A percentile compares a stretch with the other conserved stretches of the same genome.
phyloP scores from a whole-genome alignment of 768 basidiomycete genomes.

The Suillus luteus region DNA sequence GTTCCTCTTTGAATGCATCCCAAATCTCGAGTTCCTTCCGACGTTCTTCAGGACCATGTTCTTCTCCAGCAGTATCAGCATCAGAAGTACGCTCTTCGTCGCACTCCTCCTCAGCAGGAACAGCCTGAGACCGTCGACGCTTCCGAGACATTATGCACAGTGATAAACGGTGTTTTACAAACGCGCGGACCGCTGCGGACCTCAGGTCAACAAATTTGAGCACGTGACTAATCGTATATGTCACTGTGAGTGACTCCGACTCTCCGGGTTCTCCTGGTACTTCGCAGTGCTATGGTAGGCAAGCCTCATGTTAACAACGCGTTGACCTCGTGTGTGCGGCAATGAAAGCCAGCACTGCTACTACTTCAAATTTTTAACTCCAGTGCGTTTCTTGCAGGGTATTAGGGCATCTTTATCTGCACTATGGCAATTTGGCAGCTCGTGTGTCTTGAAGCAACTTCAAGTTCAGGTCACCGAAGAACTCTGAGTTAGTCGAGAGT shows the following conservation, averaged over 20 bases:
- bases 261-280: too few species aligned
- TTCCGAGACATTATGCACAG: slow-evolving; percentile 36
- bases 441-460: neutral
- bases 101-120: slow-evolving; percentile 32
- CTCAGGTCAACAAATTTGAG: neutral
- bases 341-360: neutral
- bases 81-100: slow-evolving; percentile 12
- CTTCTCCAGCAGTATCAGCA: slow-evolving; percentile 16
- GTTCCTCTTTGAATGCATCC: slow-evolving; percentile 77
- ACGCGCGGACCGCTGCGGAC: slow-evolving; percentile 2
- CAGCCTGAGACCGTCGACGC: slow-evolving; percentile 48
- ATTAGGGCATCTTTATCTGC: neutral
- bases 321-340: neutral
- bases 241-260: too few species aligned
- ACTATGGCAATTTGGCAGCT: neutral
- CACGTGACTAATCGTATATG: neutral
- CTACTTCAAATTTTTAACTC: neutral
- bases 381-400: neutral
- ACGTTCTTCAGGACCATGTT: slow-evolving; percentile 22
- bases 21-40: slow-evolving; percentile 68
- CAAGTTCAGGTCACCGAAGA: neutral
- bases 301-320: too few species aligned
- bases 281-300: too few species aligned
- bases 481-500: neutral
- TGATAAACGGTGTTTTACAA: neutral